phyloP scores from a whole-genome alignment of 1,139 yeast species.

The Suhomyces chickasaworum region DNA sequence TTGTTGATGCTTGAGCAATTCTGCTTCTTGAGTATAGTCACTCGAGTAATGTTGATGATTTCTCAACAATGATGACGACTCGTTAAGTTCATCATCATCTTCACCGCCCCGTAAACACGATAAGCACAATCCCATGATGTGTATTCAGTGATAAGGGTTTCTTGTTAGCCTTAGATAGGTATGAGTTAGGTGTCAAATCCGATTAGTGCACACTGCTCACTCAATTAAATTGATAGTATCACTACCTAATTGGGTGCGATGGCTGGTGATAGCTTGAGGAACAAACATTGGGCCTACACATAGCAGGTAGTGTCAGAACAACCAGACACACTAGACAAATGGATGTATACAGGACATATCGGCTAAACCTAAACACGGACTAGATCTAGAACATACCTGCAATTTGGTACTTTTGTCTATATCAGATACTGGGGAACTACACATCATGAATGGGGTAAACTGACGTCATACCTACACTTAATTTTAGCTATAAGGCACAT shows the following conservation, averaged over 20 bases:
- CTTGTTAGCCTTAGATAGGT: neutral
- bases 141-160: neutral
- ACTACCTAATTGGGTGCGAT: constrained; percentile 4
- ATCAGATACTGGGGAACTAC: too few relatives aligned
- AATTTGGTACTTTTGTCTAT: too few relatives aligned
- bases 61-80: constrained; percentile 37
- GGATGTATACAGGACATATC: too few relatives aligned
- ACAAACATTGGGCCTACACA: neutral
- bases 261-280: constrained; percentile 3
- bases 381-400: too few relatives aligned
- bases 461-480: too few relatives aligned
- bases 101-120: constrained; percentile 45
- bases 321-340: too few relatives aligned
- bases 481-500: too few relatives aligned
- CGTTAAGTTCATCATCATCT: constrained; percentile 41
- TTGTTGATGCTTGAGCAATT: constrained; percentile 42
- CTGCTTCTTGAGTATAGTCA: constrained; percentile 45
- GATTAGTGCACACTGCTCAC: neutral
- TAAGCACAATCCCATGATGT: constrained; percentile 47
- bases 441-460: too few relatives aligned
- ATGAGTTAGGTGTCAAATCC: neutral
- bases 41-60: constrained; percentile 34
- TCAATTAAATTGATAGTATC: neutral
- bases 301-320: neutral
- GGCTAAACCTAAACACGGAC: too few relatives aligned